phyloP scores from a whole-genome alignment of 805 yeast genomes.

The Pichia scutulata region DNA sequence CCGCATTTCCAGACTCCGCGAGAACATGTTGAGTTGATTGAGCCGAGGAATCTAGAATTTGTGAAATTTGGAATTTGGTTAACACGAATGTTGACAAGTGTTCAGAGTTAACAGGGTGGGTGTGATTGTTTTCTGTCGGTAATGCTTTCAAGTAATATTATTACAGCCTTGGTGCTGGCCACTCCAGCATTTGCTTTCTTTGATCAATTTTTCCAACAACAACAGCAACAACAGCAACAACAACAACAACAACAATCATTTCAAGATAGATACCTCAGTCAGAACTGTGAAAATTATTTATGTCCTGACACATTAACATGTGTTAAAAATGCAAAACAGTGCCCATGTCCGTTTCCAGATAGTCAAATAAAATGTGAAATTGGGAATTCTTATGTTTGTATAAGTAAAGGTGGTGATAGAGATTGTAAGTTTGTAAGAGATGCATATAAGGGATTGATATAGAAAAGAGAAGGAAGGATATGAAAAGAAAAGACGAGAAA shows the following conservation, averaged over 20 bases:
- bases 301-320: slow-evolving; percentile 83
- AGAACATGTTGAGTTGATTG: not conserved
- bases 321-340: slow-evolving; percentile 58
- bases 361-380: slow-evolving; percentile 75
- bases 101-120: not conserved
- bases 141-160: not conserved
- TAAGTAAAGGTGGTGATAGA: slow-evolving; percentile 67
- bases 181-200: slow-evolving; percentile 13
- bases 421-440: slow-evolving; percentile 83
- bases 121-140: not conserved
- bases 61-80: too few relatives aligned
- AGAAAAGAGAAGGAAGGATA: not conserved
- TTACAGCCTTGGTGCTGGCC: not conserved
- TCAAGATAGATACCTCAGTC: slow-evolving; percentile 17
- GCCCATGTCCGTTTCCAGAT: slow-evolving; percentile 88
- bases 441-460: slow-evolving; percentile 50
- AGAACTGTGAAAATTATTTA: slow-evolving; percentile 51
- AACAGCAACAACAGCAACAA: slow-evolving; percentile 21
- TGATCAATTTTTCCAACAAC: slow-evolving; percentile 18
- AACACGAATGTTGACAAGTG: not conserved
- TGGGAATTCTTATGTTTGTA: slow-evolving; percentile 66
- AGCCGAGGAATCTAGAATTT: too few relatives aligned
- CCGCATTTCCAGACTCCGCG: slow-evolving; percentile 11
- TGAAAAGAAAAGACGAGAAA: not conserved
- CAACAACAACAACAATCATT: slow-evolving; percentile 31